A percentile compares a stretch with the other conserved stretches of the same genome.
phyloP scores from a whole-genome alignment of 768 basidiomycete genomes.

The Hygrocybe coccinea region DNA sequence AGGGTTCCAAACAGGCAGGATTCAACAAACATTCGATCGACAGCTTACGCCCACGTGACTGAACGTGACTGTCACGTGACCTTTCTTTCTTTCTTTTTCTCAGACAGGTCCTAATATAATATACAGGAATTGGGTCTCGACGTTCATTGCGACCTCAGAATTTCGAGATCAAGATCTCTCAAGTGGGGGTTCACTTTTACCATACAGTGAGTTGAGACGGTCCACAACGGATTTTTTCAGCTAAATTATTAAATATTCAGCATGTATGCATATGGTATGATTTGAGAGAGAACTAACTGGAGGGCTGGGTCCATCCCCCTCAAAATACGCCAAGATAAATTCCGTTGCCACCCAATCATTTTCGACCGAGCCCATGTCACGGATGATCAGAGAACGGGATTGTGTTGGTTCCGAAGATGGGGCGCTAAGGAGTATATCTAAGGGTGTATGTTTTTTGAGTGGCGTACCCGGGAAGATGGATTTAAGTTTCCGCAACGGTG shows the following conservation, averaged over 20 bases:
- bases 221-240: constrained; percentile 49
- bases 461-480: constrained; percentile 70
- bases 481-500: constrained; percentile 67
- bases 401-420: constrained; percentile 41
- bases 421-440: constrained; percentile 64
- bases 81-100: too few species aligned
- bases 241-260: constrained; percentile 24
- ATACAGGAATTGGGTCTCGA: too few species aligned
- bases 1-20: too few species aligned
- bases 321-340: constrained; percentile 71
- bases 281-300: constrained; percentile 36
- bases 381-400: constrained; percentile 55
- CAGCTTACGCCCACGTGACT: too few species aligned
- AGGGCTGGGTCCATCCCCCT: constrained; percentile 64
- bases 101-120: too few species aligned
- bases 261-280: not conserved
- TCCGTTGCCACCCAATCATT: constrained; percentile 72
- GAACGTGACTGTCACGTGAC: too few species aligned
- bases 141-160: too few species aligned
- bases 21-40: too few species aligned
- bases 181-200: too few species aligned
- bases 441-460: constrained; percentile 58
- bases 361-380: constrained; percentile 69
- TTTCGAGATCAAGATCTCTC: too few species aligned
- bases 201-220: constrained; percentile 19